Conservation (phyloP, 2,329 filamentous ascomycete species). For the Colletotrichum tamarilloi region DNA sequence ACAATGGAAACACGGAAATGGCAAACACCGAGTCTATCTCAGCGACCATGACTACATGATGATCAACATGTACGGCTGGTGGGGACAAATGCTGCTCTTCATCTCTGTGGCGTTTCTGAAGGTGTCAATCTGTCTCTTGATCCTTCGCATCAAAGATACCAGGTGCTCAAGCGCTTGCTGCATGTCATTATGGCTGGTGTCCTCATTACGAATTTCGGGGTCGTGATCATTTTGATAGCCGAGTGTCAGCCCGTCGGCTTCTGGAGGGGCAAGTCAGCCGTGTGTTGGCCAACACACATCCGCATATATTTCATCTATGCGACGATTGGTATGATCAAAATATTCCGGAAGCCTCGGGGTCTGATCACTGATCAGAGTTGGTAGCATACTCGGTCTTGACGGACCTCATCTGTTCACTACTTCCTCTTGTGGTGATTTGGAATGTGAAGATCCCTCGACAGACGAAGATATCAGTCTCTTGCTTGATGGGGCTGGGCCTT, state of each 20-base stretch:
- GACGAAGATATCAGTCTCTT: slow-evolving; percentile 44
- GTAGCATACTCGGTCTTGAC: slow-evolving; percentile 41
- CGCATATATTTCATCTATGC: slow-evolving; percentile 48
- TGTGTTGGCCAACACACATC: slow-evolving; percentile 45
- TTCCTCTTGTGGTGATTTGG: slow-evolving; percentile 47
- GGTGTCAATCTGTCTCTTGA: slow-evolving; percentile 52
- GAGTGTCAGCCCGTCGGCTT: slow-evolving; percentile 43
- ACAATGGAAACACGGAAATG: slow-evolving; percentile 49
- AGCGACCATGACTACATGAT: slow-evolving; percentile 43
- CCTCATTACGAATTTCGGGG: slow-evolving; percentile 44
- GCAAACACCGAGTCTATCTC: slow-evolving; percentile 50
- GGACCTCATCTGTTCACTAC: slow-evolving; percentile 40
- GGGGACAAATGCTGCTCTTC: slow-evolving; percentile 53
- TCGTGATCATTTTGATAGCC: slow-evolving; percentile 46
- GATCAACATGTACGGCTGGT: slow-evolving; percentile 51
- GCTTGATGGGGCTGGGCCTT: slow-evolving; percentile 44
- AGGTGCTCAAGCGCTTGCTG: slow-evolving; percentile 43
- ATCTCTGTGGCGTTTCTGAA: slow-evolving; percentile 52
- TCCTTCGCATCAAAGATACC: slow-evolving; percentile 53
- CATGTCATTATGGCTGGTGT: slow-evolving; percentile 45
- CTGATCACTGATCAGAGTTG: fast-evolving
- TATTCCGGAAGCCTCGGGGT: not conserved
- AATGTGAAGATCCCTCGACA: slow-evolving; percentile 43
- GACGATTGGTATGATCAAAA: slow-evolving; percentile 40
- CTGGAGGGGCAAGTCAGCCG: slow-evolving; percentile 13